Evolutionary conservation across 352 stramenopile genomes (phyloP), one percentile per base, ranked within the genome.

Genomic region (Phytophthora boehmeriae): DNA sequence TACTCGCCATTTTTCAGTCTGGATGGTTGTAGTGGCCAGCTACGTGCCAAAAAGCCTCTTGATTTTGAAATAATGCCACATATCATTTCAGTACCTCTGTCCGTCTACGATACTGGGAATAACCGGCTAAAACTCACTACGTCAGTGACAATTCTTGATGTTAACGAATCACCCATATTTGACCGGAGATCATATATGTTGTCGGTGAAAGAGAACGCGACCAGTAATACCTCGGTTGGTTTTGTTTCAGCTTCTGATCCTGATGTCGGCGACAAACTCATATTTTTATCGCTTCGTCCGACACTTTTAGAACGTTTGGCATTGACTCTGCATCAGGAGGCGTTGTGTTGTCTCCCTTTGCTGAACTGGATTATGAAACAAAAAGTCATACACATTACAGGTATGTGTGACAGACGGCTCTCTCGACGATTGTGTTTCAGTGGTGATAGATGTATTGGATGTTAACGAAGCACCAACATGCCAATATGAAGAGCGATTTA

Each of bases 11-110:
- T 64, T 39, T 89, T 89, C 30, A 66, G 41, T 0, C 11, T 89
- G 2, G 76, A 86, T n/a, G 62, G 62, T 11, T 89, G 79, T 51
- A 72, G 58, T 28, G 79, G 79, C 4, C 76, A 89, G 44, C 23
- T 89, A 17, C 51, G 66, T n/a, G 67, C 59, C 8, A 74, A 72
- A 27, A 14, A 32, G 16, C 43, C 67, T 9, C 47, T 86, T 0
- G 69, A 89, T 53, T 89, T 64, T 16, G 79, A 89, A 51, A 32
- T 27, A 8, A 57, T 66, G 49, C 48, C 49, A 2, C 25, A 32
- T 8, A 17, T 34, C 41, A 14, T 73, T 11, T 36, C 1, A 16
- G 11, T 73, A 23, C n/a, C 6, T 14, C 36, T 69, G 22, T 69
- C 59, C 0, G 65, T 63, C 5, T 59, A 69, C 13, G 65, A 73